These are phyloP conservation scores for Cardamine chenopodiifolia DNA, from an alignment of 345 rosid genomes.

Conservation along the genomic window DNA sequence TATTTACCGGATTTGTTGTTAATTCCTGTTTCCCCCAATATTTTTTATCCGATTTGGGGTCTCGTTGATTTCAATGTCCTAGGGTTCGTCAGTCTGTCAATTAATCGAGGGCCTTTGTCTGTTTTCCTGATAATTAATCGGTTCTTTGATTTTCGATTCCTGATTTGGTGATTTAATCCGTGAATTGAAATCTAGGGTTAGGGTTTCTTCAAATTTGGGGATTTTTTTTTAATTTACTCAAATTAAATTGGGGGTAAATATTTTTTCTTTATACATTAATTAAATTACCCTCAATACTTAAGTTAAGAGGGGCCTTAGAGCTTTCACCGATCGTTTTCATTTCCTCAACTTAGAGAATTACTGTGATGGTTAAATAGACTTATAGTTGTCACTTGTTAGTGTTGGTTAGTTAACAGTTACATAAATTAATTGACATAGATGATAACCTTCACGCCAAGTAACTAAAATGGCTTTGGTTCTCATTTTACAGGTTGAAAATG, in stretches of 20 bases:
- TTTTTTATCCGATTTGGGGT: background rate
- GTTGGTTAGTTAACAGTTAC: background rate
- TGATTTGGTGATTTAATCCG: slow-evolving; percentile 29
- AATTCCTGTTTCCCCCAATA: slow-evolving; percentile 27
- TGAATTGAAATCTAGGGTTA: slow-evolving; percentile 54
- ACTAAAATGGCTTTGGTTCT: slow-evolving; percentile 22
- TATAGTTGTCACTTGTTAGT: slow-evolving; percentile 18
- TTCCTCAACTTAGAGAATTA: too few species aligned
- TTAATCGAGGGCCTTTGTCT: slow-evolving; percentile 26
- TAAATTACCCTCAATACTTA: background rate
- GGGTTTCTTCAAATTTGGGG: slow-evolving; percentile 47
- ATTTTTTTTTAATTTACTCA: slow-evolving; percentile 25
- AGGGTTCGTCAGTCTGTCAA: slow-evolving; percentile 39
- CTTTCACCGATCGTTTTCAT: too few species aligned
- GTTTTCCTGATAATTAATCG: background rate
- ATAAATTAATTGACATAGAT: background rate
- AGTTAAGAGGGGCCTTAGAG: too few species aligned
- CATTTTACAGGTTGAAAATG: slow-evolving; percentile 41
- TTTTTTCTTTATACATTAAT: background rate
- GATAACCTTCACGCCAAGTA: slow-evolving; percentile 20
- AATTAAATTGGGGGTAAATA: slow-evolving; percentile 40
- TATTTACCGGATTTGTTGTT: background rate
- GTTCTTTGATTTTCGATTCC: background rate
- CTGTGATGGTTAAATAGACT: background rate
- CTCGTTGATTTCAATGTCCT: slow-evolving; percentile 20